These are phyloP conservation scores for Pleurotus citrinopileatus DNA, from an alignment of 768 basidiomycete species.

Conservation along the genomic window DNA sequence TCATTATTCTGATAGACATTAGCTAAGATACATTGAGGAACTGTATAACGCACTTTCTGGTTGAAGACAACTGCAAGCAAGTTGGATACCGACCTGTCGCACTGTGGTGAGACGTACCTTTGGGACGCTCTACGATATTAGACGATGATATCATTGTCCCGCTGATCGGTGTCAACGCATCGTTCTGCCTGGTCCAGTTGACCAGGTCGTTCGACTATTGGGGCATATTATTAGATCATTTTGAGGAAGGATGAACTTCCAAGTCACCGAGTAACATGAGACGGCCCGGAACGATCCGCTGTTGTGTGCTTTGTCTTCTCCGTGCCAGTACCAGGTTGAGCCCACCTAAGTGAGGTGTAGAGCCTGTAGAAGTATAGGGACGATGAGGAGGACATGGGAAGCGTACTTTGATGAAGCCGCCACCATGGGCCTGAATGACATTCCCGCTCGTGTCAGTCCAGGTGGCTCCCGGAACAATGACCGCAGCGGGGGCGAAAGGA, in stretches of 20 bases:
- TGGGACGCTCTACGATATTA: slow-evolving; percentile 62
- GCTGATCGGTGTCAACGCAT: slow-evolving; percentile 52
- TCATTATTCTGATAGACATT: slow-evolving; percentile 42
- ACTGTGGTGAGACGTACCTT: slow-evolving; percentile 33
- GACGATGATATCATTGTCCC: slow-evolving; percentile 55
- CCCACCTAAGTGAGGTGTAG: slow-evolving; percentile 34
- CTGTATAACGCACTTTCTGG: slow-evolving; percentile 31
- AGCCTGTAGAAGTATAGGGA: background rate
- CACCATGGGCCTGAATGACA: slow-evolving; percentile 62
- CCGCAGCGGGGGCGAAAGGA: slow-evolving; percentile 26
- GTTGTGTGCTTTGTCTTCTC: slow-evolving; percentile 60
- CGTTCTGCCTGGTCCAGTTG: slow-evolving; percentile 55
- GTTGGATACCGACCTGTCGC: too few relatives aligned
- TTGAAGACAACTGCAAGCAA: slow-evolving; percentile 47
- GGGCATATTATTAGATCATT: background rate
- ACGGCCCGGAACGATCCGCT: slow-evolving; percentile 54
- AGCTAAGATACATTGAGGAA: background rate
- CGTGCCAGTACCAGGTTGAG: slow-evolving; percentile 58
- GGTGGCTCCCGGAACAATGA: slow-evolving; percentile 59
- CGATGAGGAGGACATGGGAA: slow-evolving; percentile 16
- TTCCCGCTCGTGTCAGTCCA: slow-evolving; percentile 64
- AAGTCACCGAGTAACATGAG: slow-evolving; percentile 50
- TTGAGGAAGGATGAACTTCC: background rate
- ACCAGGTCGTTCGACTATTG: slow-evolving; percentile 46
- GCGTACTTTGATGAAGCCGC: slow-evolving; percentile 57